phyloP scores from a whole-genome alignment of 805 yeast species.

The Saccharomycopsis malanga region DNA sequence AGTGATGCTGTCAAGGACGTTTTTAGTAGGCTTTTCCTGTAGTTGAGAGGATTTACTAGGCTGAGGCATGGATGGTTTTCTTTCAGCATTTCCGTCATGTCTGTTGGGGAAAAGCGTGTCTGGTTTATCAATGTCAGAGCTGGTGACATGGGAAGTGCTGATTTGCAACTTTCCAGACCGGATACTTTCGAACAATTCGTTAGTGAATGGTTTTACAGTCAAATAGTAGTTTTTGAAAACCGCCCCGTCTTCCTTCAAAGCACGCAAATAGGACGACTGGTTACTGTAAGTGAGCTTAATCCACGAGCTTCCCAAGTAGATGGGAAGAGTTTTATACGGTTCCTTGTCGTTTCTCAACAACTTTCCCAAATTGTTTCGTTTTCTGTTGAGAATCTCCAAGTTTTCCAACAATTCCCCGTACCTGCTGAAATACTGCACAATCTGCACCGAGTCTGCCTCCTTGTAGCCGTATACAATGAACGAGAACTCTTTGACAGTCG shows the following conservation, averaged over 20 bases:
- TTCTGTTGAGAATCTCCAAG: constrained; percentile 39
- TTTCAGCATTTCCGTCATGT: neutral
- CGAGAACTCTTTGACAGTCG: constrained; percentile 44
- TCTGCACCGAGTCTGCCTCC: constrained; percentile 57
- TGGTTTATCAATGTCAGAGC: neutral
- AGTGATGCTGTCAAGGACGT: neutral
- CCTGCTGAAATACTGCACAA: constrained; percentile 66
- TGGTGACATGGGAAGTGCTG: neutral
- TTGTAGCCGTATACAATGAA: constrained; percentile 87
- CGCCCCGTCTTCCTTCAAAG: constrained; percentile 76
- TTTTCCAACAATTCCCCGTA: constrained; percentile 78
- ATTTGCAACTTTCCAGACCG: neutral
- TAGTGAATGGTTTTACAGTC: constrained; percentile 6
- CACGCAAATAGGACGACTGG: constrained; percentile 69
- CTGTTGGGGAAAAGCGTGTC: neutral
- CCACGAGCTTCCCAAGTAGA: constrained; percentile 85
- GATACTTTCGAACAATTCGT: constrained; percentile 3
- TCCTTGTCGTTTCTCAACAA: constrained; percentile 16
- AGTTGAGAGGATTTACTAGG: neutral
- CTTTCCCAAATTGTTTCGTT: constrained; percentile 2
- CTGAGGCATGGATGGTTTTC: neutral
- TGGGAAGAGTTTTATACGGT: constrained; percentile 37
- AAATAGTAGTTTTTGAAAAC: constrained; percentile 13
- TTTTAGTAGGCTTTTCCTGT: neutral
- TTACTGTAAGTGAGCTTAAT: constrained; percentile 80